Conservation (phyloP, 768 basidiomycete species). For the Gymnopilus dilepis region DNA sequence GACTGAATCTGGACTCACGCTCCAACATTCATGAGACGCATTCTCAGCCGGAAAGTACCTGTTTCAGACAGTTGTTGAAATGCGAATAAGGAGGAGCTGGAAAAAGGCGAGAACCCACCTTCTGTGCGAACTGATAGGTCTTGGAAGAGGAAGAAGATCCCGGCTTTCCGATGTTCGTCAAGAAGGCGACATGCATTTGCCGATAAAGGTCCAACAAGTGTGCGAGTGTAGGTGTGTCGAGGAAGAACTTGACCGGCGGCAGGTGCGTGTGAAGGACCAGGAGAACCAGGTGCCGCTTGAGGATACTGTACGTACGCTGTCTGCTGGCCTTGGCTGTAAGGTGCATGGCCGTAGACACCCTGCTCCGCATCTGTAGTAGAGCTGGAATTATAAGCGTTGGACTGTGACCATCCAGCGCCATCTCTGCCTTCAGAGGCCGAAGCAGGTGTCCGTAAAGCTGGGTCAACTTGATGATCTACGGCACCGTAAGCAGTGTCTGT, state of each 20-base stretch:
- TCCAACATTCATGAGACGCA: constrained; percentile 90
- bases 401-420: constrained; percentile 36
- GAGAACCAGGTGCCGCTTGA: constrained; percentile 28
- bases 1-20: constrained; percentile 64
- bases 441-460: constrained; percentile 40
- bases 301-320: constrained; percentile 20
- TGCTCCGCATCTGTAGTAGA: constrained; percentile 20
- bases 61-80: constrained; percentile 15
- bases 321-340: constrained; percentile 18
- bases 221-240: constrained; percentile 81
- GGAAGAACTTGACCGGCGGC: constrained; percentile 51
- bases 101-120: constrained; percentile 48
- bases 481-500: constrained; percentile 44
- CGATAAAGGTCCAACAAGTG: constrained; percentile 88
- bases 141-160: constrained; percentile 95
- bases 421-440: constrained; percentile 45
- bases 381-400: constrained; percentile 18
- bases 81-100: constrained; percentile 1
- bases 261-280: constrained; percentile 36
- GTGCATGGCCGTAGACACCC: constrained; percentile 16
- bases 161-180: constrained; percentile 84
- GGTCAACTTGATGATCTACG: constrained; percentile 41
- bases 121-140: constrained; percentile 94
- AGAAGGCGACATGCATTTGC: constrained; percentile 84
- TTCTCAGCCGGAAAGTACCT: constrained; percentile 86